A percentile compares a stretch with the other conserved stretches of the same genome.
Evolutionary conservation across 371 early-diverging fungal species (phyloP).

Genomic region (Saksenaea vasiformis): DNA sequence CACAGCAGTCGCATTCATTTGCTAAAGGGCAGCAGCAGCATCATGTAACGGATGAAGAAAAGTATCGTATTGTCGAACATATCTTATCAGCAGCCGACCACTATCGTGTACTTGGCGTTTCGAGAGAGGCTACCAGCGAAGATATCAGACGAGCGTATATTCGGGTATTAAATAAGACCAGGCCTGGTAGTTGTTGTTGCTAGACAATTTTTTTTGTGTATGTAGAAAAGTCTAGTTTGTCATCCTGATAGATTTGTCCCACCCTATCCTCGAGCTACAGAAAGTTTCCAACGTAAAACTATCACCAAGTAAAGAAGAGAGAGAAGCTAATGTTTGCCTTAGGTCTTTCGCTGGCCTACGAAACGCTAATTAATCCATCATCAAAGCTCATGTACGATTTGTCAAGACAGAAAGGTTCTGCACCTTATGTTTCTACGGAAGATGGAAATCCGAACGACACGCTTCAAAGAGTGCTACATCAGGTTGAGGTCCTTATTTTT

Average conservation of each 20-base stretch:
- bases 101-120: conserved; percentile 37
- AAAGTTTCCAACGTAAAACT: conserved; percentile 43
- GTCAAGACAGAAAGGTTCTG: conserved; percentile 39
- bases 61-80: conserved; percentile 40
- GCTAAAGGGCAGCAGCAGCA: conserved; percentile 3
- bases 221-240: conserved; percentile 45
- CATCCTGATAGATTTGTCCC: conserved; percentile 49
- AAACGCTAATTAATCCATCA: conserved; percentile 62
- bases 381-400: conserved; percentile 58
- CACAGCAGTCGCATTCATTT: background rate
- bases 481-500: conserved; percentile 33
- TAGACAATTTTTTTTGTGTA: background rate
- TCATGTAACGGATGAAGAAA: conserved; percentile 17
- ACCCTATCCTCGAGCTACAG: conserved; percentile 30
- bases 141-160: conserved; percentile 50
- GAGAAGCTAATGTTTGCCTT: background rate
- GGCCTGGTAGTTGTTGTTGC: too few species aligned
- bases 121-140: conserved; percentile 30
- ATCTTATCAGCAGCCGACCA: conserved; percentile 38
- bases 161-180: conserved; percentile 35
- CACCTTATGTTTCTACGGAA: conserved; percentile 6
- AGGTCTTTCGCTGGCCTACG: conserved; percentile 64
- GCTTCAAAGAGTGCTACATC: conserved; percentile 58
- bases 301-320: background rate
- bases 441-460: conserved; percentile 36